phyloP scores from a whole-genome alignment of 2,329 filamentous ascomycete genomes.

The Aspergillus sergii region DNA sequence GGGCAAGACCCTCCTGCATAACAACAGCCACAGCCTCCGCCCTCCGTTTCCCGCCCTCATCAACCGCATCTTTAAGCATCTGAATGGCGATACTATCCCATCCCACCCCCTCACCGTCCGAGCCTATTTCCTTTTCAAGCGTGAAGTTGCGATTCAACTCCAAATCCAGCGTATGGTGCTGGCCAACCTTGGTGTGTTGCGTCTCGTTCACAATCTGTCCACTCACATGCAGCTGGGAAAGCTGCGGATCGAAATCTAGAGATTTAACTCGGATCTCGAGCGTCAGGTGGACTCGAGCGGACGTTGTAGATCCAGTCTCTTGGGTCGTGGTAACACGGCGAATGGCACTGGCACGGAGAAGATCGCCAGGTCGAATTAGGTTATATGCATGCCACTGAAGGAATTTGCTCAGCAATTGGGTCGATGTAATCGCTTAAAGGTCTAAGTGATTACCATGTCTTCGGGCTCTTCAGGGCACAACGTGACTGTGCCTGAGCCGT shows the following conservation, averaged over 20 bases:
- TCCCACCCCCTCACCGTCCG: conserved; percentile 51
- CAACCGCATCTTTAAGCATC: conserved; percentile 75
- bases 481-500: conserved; percentile 67
- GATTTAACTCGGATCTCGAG: conserved; percentile 67
- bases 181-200: conserved; percentile 66
- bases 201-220: conserved; percentile 69
- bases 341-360: conserved; percentile 66
- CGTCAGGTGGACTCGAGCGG: conserved; percentile 65
- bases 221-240: conserved; percentile 68
- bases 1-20: conserved; percentile 73
- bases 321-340: conserved; percentile 65
- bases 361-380: conserved; percentile 67
- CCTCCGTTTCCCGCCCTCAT: conserved; percentile 67
- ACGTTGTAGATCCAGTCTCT: conserved; percentile 63
- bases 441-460: conserved; percentile 63
- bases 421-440: not conserved
- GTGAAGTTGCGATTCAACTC: conserved; percentile 88
- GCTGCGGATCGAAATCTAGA: conserved; percentile 71
- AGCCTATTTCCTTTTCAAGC: conserved; percentile 72
- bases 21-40: conserved; percentile 87
- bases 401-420: conserved; percentile 9
- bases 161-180: conserved; percentile 75
- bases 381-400: conserved; percentile 74
- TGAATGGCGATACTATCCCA: conserved; percentile 90
- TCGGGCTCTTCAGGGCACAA: conserved; percentile 73